Percentiles rank a stretch among this genome's conserved stretches.
phyloP scores from a whole-genome alignment of 495 filamentous ascomycete species.

The Penicillium roqueforti region DNA sequence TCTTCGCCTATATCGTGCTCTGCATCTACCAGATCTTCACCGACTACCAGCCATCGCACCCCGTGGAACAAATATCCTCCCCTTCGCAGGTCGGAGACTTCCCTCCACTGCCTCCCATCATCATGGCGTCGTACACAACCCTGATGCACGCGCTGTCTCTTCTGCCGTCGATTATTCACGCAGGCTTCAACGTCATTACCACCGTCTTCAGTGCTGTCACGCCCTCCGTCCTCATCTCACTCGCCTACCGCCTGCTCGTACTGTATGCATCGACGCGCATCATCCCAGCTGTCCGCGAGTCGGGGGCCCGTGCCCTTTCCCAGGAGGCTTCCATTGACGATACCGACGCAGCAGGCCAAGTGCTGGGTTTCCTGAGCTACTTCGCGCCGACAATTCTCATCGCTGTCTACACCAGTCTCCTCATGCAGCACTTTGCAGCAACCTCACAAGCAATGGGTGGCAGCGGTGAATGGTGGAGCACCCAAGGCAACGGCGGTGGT shows the following conservation, averaged over 20 bases:
- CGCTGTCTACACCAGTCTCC: constrained; percentile 90
- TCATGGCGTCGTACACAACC: constrained; percentile 98
- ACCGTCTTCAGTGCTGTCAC: constrained; percentile 91
- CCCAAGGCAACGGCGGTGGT: constrained; percentile 70
- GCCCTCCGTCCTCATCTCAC: constrained; percentile 87
- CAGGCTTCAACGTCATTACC: constrained; percentile 78
- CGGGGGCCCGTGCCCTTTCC: constrained; percentile 73
- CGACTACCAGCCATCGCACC: constrained; percentile 80
- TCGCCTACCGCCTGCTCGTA: constrained; percentile 87
- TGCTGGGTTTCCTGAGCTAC: constrained; percentile 80
- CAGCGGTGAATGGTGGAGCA: constrained; percentile 80
- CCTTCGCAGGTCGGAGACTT: constrained; percentile 68
- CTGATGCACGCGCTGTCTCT: constrained; percentile 77
- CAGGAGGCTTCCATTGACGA: constrained; percentile 83
- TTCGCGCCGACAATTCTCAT: constrained; percentile 91
- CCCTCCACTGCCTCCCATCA: constrained; percentile 88
- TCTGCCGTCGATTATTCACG: constrained; percentile 77
- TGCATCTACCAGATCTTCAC: constrained; percentile 99
- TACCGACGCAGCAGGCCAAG: constrained; percentile 70
- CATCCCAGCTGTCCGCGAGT: constrained; percentile 86
- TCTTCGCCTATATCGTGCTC: constrained; percentile 94
- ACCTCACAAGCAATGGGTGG: constrained; percentile 56
- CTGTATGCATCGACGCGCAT: constrained; percentile 95
- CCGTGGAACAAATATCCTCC: constrained; percentile 50
- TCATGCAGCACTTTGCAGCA: constrained; percentile 90